These are phyloP conservation scores for Colletotrichum karsti DNA, from an alignment of 2,329 filamentous ascomycete genomes.

Conservation along the genomic window DNA sequence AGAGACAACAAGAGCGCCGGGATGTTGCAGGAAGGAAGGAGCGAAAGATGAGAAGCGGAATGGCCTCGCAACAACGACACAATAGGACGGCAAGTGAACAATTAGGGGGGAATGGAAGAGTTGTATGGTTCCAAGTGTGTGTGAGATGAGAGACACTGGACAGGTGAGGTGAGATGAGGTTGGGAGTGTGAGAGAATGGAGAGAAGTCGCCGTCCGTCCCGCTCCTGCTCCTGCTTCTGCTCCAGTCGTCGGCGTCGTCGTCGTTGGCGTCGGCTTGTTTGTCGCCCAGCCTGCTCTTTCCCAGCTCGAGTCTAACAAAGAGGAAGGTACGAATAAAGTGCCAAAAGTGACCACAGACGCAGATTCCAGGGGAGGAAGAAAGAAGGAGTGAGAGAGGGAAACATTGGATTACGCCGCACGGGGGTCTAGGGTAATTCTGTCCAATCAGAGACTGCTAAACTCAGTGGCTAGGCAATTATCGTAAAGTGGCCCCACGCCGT, in stretches of 20 bases:
- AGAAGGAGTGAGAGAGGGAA: constrained; percentile 18
- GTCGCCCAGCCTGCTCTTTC: neutral
- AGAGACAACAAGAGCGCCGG: neutral
- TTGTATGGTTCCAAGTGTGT: neutral
- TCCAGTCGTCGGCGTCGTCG: neutral
- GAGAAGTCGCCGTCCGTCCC: constrained; percentile 15
- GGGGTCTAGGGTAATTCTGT: neutral
- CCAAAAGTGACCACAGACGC: neutral
- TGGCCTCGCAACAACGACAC: neutral
- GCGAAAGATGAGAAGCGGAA: neutral
- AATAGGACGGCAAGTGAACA: neutral
- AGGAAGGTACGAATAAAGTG: neutral
- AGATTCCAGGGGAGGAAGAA: constrained; percentile 2
- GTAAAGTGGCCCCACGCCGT: neutral
- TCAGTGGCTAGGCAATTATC: constrained; percentile 23
- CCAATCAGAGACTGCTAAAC: constrained; percentile 7
- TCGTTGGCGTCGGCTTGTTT: neutral
- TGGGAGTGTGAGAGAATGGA: neutral
- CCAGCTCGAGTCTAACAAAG: neutral
- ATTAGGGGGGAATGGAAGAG: no score
- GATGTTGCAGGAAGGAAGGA: neutral
- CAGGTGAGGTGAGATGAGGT: constrained; percentile 7
- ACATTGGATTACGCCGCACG: constrained; percentile 21
- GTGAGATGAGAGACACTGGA: constrained; percentile 13
- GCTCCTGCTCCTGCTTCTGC: neutral